Conservation (phyloP, 2,329 filamentous ascomycete genomes). For the Didymellaceae sp. region DNA sequence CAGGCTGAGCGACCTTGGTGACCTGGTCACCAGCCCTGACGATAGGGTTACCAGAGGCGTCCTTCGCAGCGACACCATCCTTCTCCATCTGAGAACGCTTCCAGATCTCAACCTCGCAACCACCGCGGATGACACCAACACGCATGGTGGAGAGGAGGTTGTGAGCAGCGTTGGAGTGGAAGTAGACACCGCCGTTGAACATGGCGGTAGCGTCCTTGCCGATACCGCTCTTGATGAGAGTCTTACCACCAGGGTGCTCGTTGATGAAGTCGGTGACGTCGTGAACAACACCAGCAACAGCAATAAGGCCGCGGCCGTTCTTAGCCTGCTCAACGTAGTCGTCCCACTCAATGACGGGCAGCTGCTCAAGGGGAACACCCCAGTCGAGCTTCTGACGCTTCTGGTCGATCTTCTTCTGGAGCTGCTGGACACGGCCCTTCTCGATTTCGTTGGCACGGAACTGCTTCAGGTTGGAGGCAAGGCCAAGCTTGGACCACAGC, state of each 20-base stretch:
- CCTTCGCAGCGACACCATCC: slow-evolving; percentile 79
- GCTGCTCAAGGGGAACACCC: slow-evolving; percentile 52
- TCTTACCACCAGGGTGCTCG: slow-evolving; percentile 53
- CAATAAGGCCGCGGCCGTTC: slow-evolving; percentile 51
- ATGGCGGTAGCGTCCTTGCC: slow-evolving; percentile 54
- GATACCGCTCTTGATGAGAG: slow-evolving; percentile 51
- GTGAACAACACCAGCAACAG: slow-evolving; percentile 52
- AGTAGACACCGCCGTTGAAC: slow-evolving; percentile 54
- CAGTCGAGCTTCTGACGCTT: slow-evolving; percentile 53
- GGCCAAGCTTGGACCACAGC: slow-evolving; percentile 52
- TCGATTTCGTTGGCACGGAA: slow-evolving; percentile 55
- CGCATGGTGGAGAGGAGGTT: slow-evolving; percentile 53
- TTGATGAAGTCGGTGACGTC: slow-evolving; percentile 53
- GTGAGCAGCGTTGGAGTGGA: slow-evolving; percentile 52
- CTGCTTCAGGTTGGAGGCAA: slow-evolving; percentile 53
- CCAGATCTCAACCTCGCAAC: slow-evolving; percentile 54
- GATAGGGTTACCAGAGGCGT: slow-evolving; percentile 80
- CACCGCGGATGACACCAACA: slow-evolving; percentile 52
- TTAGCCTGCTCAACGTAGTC: slow-evolving; percentile 52
- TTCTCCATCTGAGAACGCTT: slow-evolving; percentile 57
- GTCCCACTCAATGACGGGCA: slow-evolving; percentile 54
- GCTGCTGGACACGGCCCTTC: slow-evolving; percentile 53
- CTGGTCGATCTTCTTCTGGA: slow-evolving; percentile 55
- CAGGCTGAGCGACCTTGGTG: slow-evolving; percentile 81
- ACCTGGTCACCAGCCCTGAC: slow-evolving; percentile 85